Evolutionary conservation across 345 rosid genomes (phyloP).

Genomic region (Camelina neglecta): DNA sequence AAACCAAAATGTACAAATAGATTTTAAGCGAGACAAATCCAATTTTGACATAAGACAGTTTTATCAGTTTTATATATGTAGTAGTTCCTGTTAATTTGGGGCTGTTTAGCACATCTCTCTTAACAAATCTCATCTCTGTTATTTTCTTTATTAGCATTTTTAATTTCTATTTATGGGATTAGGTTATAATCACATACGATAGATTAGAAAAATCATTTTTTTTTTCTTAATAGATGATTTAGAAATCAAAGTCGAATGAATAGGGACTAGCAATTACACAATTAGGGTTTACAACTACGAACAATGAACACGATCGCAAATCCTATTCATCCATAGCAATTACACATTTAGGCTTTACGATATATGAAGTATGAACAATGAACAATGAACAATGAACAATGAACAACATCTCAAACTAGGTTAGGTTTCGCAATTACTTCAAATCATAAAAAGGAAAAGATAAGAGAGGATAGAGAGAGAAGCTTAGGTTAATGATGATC

Average conservation of each 20-base stretch:
- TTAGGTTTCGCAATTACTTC: not conserved
- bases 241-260: not conserved
- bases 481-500: conserved; percentile 13
- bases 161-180: not conserved
- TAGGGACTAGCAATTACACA: not conserved
- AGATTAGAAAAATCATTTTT: not conserved
- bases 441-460: not conserved
- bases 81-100: not conserved
- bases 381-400: too few relatives aligned
- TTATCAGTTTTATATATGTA: not conserved
- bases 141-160: not conserved
- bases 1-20: not conserved
- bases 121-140: conserved; percentile 4
- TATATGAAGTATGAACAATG: not conserved
- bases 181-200: not conserved
- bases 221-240: too few relatives aligned
- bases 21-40: not conserved
- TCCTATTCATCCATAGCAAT: not conserved
- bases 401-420: not conserved
- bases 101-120: not conserved
- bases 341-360: not conserved
- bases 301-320: too few relatives aligned
- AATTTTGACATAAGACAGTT: conserved; percentile 19
- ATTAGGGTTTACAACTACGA: too few relatives aligned
- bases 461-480: not conserved